These are phyloP conservation scores for Drechslera avenae DNA, from an alignment of 2,329 filamentous ascomycete species.

Conservation along the genomic window DNA sequence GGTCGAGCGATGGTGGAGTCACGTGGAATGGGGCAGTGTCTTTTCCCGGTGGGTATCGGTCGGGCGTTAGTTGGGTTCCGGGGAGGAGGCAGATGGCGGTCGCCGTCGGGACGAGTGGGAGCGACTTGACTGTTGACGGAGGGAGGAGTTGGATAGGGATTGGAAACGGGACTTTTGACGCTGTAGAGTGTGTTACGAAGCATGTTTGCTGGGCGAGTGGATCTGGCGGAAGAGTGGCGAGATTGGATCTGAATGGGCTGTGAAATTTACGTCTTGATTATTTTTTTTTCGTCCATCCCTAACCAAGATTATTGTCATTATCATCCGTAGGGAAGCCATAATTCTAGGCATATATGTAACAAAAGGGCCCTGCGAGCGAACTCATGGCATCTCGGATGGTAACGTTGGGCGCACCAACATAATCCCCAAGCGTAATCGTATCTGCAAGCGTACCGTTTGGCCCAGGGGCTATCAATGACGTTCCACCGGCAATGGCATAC, in stretches of 20 bases:
- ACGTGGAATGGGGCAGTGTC: slow-evolving; percentile 27
- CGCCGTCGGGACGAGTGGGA: slow-evolving; percentile 36
- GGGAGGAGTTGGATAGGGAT: slow-evolving; percentile 32
- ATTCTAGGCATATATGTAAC: slow-evolving; percentile 44
- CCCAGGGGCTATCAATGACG: slow-evolving; percentile 25
- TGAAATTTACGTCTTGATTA: no score
- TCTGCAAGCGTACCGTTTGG: slow-evolving; percentile 53
- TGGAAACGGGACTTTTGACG: slow-evolving; percentile 37
- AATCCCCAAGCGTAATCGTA: slow-evolving; percentile 46
- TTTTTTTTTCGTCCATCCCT: no score
- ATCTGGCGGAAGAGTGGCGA: slow-evolving; percentile 27
- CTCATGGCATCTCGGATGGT: slow-evolving; percentile 50
- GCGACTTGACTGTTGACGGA: slow-evolving; percentile 35
- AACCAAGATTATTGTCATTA: no score
- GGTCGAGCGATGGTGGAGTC: slow-evolving; percentile 32
- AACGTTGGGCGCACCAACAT: slow-evolving; percentile 33
- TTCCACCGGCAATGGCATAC: slow-evolving; percentile 47
- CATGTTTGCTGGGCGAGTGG: slow-evolving; percentile 36
- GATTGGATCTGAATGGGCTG: slow-evolving; percentile 7
- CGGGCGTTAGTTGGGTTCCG: slow-evolving; percentile 33
- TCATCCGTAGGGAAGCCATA: no score
- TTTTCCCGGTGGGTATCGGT: slow-evolving; percentile 36
- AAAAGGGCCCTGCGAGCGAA: slow-evolving; percentile 52
- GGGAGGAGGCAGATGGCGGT: slow-evolving; percentile 20
- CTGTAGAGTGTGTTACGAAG: slow-evolving; percentile 29